phyloP scores from a whole-genome alignment of 495 filamentous ascomycete genomes.

The Aspergillus steynii region DNA sequence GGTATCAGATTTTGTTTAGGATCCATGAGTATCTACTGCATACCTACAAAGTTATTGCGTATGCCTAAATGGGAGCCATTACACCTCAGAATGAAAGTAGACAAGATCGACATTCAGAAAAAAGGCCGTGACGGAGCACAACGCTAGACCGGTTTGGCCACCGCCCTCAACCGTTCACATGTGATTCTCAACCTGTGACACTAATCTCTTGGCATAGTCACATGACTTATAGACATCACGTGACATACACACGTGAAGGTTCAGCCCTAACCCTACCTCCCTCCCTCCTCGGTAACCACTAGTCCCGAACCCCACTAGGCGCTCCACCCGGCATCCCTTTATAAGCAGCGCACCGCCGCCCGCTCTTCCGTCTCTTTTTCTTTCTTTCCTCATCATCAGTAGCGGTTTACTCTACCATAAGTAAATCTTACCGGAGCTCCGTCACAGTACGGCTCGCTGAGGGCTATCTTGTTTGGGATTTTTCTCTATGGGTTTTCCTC shows the following conservation, averaged over 20 bases:
- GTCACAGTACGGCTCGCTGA: constrained; percentile 47
- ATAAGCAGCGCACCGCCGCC: constrained; percentile 17
- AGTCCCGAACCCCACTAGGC: constrained; percentile 33
- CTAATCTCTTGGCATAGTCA: neutral
- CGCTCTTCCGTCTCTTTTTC: constrained; percentile 31
- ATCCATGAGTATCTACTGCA: too few species aligned
- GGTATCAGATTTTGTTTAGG: too few species aligned
- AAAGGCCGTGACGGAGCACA: too few species aligned
- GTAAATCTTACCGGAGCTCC: constrained; percentile 41
- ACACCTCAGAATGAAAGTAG: too few species aligned
- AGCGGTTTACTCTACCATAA: constrained; percentile 46
- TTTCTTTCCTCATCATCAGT: constrained; percentile 51
- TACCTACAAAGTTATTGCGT: too few species aligned
- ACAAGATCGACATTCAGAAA: too few species aligned
- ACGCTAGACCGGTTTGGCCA: constrained; percentile 1
- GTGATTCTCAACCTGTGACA: constrained; percentile 20
- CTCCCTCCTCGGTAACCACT: constrained; percentile 14
- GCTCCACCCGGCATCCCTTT: constrained; percentile 14
- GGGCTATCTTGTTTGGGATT: constrained; percentile 44
- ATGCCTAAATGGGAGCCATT: too few species aligned
- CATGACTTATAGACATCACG: neutral
- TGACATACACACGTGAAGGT: too few species aligned
- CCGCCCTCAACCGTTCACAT: constrained; percentile 17
- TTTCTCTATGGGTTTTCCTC: constrained; percentile 47
- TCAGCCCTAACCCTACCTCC: constrained; percentile 15